A percentile compares a stretch with the other conserved stretches of the same genome.
Conservation (phyloP, 1,284 basidiomycete species). For the Agroathelia rolfsii region DNA sequence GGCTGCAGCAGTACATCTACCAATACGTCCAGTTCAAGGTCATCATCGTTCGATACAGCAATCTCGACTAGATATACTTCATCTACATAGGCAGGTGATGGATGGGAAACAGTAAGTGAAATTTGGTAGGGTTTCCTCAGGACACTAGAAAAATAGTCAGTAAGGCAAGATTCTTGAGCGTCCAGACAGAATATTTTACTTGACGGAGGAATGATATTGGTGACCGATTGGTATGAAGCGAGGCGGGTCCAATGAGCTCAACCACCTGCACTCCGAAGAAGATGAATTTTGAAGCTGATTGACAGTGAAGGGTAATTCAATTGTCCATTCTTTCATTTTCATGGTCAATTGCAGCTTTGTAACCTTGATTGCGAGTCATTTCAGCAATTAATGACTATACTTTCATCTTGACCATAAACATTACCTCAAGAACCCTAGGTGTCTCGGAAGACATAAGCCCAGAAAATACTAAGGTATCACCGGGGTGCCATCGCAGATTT, state of each 20-base stretch:
- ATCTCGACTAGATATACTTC: conserved; percentile 68
- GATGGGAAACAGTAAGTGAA: conserved; percentile 43
- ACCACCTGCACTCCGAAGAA: conserved; percentile 35
- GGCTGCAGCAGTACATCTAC: conserved; percentile 74
- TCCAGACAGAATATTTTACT: conserved; percentile 27
- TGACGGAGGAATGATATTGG: conserved; percentile 35
- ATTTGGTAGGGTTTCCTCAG: conserved; percentile 54
- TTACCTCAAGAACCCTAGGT: conserved; percentile 40
- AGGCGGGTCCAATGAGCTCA: conserved; percentile 39
- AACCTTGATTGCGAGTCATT: conserved; percentile 27
- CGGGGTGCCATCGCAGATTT: conserved; percentile 46
- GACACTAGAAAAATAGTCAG: conserved; percentile 33
- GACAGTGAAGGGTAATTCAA: conserved; percentile 48
- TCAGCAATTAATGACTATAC: not conserved
- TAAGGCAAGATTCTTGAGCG: conserved; percentile 5
- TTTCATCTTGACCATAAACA: conserved; percentile 1
- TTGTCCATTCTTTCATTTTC: conserved; percentile 49
- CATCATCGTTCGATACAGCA: conserved; percentile 59
- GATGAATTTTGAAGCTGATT: conserved; percentile 24
- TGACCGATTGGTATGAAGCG: conserved; percentile 43
- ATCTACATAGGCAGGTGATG: conserved; percentile 62
- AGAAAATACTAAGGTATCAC: conserved; percentile 40
- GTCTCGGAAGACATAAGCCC: conserved; percentile 42
- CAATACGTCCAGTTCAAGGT: conserved; percentile 51
- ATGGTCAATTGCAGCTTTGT: conserved; percentile 40